phyloP scores from a whole-genome alignment of 2,329 filamentous ascomycete genomes.

The Dactylonectria estremocensis region DNA sequence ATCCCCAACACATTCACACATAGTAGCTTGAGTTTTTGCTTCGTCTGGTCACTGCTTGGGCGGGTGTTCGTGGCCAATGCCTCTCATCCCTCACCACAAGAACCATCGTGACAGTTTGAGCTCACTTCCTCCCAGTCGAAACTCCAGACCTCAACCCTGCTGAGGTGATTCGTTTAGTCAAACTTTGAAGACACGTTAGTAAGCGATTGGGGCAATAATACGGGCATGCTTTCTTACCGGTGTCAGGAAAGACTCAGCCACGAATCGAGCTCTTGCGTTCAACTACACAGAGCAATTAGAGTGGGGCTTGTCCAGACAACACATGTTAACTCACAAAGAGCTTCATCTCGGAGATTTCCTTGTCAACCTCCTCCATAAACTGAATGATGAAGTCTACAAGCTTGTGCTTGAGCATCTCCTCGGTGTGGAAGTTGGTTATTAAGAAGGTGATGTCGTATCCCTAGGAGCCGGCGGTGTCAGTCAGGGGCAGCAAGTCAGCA shows the following conservation, averaged over 20 bases:
- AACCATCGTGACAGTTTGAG: constrained; percentile 34
- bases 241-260: constrained; percentile 98
- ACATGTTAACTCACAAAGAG: constrained; percentile 83
- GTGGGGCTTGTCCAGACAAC: constrained; percentile 31
- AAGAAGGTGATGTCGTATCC: constrained; percentile 99
- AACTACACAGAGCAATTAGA: constrained; percentile 68
- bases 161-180: constrained; percentile 49
- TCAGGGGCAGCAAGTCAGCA: constrained; percentile 36
- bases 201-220: not conserved
- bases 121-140: constrained; percentile 27
- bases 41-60: constrained; percentile 26
- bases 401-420: constrained; percentile 99
- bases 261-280: constrained; percentile 96
- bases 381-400: constrained; percentile 99
- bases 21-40: constrained; percentile 27
- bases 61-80: constrained; percentile 34
- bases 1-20: constrained; percentile 31
- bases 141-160: constrained; percentile 40
- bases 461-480: constrained; percentile 61
- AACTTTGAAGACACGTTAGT: constrained; percentile 48
- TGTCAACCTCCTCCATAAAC: constrained; percentile 99
- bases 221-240: constrained; percentile 71
- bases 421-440: constrained; percentile 98
- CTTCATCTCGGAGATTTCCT: constrained; percentile 99
- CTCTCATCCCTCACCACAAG: constrained; percentile 30